A percentile compares a stretch with the other conserved stretches of the same genome.
Conservation (phyloP, 257 asterid genomes). For the Jasminum sambac region DNA sequence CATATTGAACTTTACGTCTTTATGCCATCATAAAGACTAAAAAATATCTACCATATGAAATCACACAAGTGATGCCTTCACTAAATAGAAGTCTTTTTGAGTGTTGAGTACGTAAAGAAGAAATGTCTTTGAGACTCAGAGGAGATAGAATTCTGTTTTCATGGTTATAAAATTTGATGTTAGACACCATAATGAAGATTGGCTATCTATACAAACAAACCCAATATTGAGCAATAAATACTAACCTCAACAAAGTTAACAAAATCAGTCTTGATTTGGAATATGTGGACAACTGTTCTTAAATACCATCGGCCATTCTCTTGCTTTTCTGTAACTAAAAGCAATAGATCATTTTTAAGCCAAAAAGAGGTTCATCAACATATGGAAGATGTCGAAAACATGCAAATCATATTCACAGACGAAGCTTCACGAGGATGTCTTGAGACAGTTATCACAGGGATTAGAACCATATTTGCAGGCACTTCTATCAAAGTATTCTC, state of each 20-base stretch:
- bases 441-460: slow-evolving; percentile 96
- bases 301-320: neutral
- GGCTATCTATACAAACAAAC: neutral
- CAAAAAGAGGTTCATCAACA: neutral
- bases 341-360: neutral
- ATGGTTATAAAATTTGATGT: neutral
- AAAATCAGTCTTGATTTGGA: neutral
- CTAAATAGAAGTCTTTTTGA: no score
- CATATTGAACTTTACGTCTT: no score
- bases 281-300: neutral
- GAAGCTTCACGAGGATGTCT: slow-evolving; percentile 38
- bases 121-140: no score
- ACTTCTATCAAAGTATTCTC: slow-evolving; percentile 61
- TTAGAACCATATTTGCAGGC: slow-evolving; percentile 70
- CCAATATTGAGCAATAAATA: neutral
- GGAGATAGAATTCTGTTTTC: neutral
- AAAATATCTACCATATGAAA: no score
- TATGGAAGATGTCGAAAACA: neutral
- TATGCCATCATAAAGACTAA: no score
- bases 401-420: neutral
- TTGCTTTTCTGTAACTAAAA: neutral
- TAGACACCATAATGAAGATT: neutral
- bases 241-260: neutral
- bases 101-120: no score
- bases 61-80: no score